Evolutionary conservation across 148 eudicot species (phyloP).

Genomic region (Vaccinium myrtillus): DNA sequence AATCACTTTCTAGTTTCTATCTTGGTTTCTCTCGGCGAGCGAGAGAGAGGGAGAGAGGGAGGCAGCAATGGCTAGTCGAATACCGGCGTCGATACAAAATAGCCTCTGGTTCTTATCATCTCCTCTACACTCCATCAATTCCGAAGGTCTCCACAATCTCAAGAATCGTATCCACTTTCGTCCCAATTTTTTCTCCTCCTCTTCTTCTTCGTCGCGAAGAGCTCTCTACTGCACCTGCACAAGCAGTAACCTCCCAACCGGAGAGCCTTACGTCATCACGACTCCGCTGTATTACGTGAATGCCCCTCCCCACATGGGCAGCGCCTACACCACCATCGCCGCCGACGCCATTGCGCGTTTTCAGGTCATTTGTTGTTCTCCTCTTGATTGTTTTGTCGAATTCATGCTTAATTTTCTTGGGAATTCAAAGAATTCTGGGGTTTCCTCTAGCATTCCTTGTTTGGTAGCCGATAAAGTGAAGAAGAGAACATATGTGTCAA

Average conservation of each 20-base stretch:
- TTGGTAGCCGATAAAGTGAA: background rate
- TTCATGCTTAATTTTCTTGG: background rate
- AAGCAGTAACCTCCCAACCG: slow-evolving; percentile 7
- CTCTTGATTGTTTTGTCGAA: background rate
- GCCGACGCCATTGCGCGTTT: slow-evolving; percentile 97
- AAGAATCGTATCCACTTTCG: slow-evolving; percentile 32
- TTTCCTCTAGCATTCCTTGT: background rate
- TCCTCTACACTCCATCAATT: slow-evolving; percentile 22
- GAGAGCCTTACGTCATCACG: slow-evolving; percentile 71
- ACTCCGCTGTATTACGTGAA: slow-evolving; percentile 98
- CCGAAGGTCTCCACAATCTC: slow-evolving; percentile 22
- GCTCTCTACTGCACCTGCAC: slow-evolving; percentile 45
- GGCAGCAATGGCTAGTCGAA: slow-evolving; percentile 57
- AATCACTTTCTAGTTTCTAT: background rate
- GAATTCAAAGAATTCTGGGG: background rate
- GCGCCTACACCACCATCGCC: slow-evolving; percentile 98
- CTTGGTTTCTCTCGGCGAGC: background rate
- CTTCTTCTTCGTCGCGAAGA: slow-evolving; percentile 28
- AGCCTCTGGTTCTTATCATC: slow-evolving; percentile 35
- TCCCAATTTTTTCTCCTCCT: slow-evolving; percentile 21
- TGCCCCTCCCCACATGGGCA: slow-evolving; percentile 99
- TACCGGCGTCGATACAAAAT: slow-evolving; percentile 43
- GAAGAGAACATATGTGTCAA: background rate
- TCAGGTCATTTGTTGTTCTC: slow-evolving; percentile 47
- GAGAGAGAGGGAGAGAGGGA: background rate